phyloP scores from a whole-genome alignment of 2,329 filamentous ascomycete species.

The Acrocalymma vagum region DNA sequence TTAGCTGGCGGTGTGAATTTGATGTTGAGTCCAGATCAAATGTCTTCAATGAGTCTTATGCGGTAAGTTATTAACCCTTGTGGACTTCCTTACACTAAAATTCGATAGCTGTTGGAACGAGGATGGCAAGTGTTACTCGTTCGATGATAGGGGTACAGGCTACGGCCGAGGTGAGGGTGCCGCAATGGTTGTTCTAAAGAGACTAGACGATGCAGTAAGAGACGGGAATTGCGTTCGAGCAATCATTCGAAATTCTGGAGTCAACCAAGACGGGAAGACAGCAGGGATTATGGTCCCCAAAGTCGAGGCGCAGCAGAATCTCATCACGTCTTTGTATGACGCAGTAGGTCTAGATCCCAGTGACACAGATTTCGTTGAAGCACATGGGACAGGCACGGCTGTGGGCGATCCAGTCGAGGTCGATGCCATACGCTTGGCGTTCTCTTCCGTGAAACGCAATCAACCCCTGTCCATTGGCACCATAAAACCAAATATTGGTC shows the following conservation, averaged over 20 bases:
- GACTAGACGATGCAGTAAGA: constrained; percentile 29
- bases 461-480: constrained; percentile 21
- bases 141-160: constrained; percentile 40
- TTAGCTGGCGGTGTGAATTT: constrained; percentile 50
- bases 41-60: constrained; percentile 46
- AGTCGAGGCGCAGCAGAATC: constrained; percentile 33
- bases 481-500: constrained; percentile 51
- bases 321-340: constrained; percentile 31
- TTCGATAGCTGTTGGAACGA: constrained; percentile 29
- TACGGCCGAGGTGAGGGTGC: constrained; percentile 45
- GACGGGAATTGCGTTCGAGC: constrained; percentile 40
- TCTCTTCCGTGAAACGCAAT: constrained; percentile 44
- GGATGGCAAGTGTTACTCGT: constrained; percentile 41
- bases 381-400: constrained; percentile 61
- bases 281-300: constrained; percentile 49
- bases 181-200: constrained; percentile 39
- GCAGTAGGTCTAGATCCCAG: constrained; percentile 15
- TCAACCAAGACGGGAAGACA: constrained; percentile 42
- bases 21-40: constrained; percentile 28
- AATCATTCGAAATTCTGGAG: constrained; percentile 38
- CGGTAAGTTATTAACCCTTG: no score
- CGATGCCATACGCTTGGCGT: constrained; percentile 9
- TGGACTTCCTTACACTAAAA: constrained; percentile 33
- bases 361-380: constrained; percentile 15
- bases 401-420: constrained; percentile 40